These are phyloP conservation scores for Russula sp. DNA, from an alignment of 768 basidiomycete species.

Conservation along the genomic window DNA sequence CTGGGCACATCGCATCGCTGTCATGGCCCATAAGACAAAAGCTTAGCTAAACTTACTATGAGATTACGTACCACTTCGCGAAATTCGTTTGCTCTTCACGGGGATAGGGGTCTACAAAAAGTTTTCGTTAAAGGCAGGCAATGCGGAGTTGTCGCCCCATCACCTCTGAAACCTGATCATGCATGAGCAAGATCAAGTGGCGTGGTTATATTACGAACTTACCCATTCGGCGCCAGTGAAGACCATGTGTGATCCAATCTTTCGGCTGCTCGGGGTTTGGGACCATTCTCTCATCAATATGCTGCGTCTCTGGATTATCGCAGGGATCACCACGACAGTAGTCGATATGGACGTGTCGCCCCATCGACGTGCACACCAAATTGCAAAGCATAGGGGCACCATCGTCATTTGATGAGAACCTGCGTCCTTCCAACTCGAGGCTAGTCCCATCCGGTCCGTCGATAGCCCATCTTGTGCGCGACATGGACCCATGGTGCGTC, in stretches of 20 bases:
- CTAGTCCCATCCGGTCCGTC: conserved; percentile 51
- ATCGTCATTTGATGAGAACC: conserved; percentile 52
- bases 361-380: conserved; percentile 55
- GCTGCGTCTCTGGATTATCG: conserved; percentile 45
- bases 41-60: background rate
- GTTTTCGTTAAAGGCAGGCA: background rate
- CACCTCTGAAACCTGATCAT: conserved; percentile 52
- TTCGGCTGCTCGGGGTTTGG: conserved; percentile 50
- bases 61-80: conserved; percentile 47
- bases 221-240: conserved; percentile 62
- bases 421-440: conserved; percentile 54
- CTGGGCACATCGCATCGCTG: conserved; percentile 53
- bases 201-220: conserved; percentile 28
- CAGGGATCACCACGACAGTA: conserved; percentile 51
- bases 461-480: conserved; percentile 53
- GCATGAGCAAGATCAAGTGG: conserved; percentile 2
- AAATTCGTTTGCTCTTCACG: conserved; percentile 54
- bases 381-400: conserved; percentile 65
- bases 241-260: conserved; percentile 52
- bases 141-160: background rate
- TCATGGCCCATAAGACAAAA: background rate
- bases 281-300: conserved; percentile 43
- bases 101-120: conserved; percentile 52
- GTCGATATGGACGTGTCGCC: conserved; percentile 56
- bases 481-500: conserved; percentile 63